Base-by-base conservation (phyloP, 2,329 filamentous ascomycete genomes). In the Aspergillus pseudoviridinutans region DNA sequence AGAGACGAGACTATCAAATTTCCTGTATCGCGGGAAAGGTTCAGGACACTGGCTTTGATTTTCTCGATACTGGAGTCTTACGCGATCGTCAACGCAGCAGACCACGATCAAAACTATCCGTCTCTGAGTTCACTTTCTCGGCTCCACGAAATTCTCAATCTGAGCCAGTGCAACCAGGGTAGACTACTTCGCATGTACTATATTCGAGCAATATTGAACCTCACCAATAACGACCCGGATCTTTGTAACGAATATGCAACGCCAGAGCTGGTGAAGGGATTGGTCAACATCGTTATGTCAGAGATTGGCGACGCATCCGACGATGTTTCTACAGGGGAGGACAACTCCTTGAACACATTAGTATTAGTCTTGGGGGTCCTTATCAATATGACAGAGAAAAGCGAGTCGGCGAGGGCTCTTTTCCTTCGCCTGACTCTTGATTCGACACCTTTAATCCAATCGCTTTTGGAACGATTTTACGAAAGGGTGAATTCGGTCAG, bases 301-400 rank as follows among this genome's bases (percentile, higher is more conserved):
- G 68, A 71, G 24, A 73, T 72, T 41, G 59, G 65, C 12, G 64
- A 68, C 32, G 60, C 70, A 42, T 64, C 69, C 2, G 67, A 66
- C 35, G 63, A 74, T 24, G 58, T 71, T 5, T 57, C 62, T 42
- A 54, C 60, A 10, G 73, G 76, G 29, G 79, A 84, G n/a, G 80
- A 80, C 52, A 78, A 79, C 8, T 75, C 88, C 9, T 78, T 92
- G 54, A 88, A 96, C 63, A 82, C 85, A 51, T 80, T 96, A 14
- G 84, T 96, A 51, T 80, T 97, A 46, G 83, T 90, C 53, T 78
- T 96, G 42, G 92, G 91, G 0, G 85, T 91, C 24, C 84, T 93
- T 74, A 96, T 96, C 72, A 97, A 97, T 67, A 83, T 97, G 55
- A 84, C 90, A 8, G 92, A 96, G 71, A 87, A 91, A 68, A 91